Conservation (phyloP, 2,329 filamentous ascomycete species). For the Stagonosporopsis cucurbitacearum region DNA sequence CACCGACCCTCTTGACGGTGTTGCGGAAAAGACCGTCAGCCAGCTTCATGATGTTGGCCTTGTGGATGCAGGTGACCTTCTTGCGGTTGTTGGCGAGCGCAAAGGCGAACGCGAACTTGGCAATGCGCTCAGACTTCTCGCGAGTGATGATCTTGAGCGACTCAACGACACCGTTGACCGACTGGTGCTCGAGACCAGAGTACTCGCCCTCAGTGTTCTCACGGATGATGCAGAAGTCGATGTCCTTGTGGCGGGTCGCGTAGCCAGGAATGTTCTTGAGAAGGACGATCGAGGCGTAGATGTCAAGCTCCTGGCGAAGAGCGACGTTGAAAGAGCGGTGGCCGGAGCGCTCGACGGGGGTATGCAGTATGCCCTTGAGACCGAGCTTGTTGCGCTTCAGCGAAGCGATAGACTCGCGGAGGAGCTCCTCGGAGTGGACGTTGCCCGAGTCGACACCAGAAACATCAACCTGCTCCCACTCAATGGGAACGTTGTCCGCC, state of each 20-base stretch:
- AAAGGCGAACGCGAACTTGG: conserved; percentile 98
- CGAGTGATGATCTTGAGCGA: conserved; percentile 99
- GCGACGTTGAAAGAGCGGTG: conserved; percentile 99
- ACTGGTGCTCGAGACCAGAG: conserved; percentile 98
- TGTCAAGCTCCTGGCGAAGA: conserved; percentile 98
- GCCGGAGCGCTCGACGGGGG: conserved; percentile 92
- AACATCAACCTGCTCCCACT: conserved; percentile 98
- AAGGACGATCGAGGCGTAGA: conserved; percentile 96
- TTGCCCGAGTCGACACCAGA: conserved; percentile 85
- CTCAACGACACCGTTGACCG: conserved; percentile 93
- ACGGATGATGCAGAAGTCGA: conserved; percentile 99
- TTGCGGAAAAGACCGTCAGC: conserved; percentile 98
- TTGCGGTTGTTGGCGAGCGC: conserved; percentile 98
- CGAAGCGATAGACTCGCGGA: conserved; percentile 93
- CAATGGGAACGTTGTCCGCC: conserved; percentile 96
- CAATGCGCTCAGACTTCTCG: conserved; percentile 98
- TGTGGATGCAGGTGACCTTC: conserved; percentile 99
- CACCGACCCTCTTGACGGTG: conserved; percentile 91
- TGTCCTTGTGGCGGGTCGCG: conserved; percentile 93
- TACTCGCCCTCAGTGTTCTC: conserved; percentile 99
- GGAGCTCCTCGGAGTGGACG: conserved; percentile 91
- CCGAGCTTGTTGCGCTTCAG: conserved; percentile 98
- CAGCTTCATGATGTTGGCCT: conserved; percentile 99
- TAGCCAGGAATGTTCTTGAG: conserved; percentile 99
- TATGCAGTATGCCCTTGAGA: conserved; percentile 98